Percentiles rank a stretch among this genome's conserved stretches.
Evolutionary conservation across 1,139 yeast species (phyloP).

Genomic region (Arxiozyma bovina): DNA sequence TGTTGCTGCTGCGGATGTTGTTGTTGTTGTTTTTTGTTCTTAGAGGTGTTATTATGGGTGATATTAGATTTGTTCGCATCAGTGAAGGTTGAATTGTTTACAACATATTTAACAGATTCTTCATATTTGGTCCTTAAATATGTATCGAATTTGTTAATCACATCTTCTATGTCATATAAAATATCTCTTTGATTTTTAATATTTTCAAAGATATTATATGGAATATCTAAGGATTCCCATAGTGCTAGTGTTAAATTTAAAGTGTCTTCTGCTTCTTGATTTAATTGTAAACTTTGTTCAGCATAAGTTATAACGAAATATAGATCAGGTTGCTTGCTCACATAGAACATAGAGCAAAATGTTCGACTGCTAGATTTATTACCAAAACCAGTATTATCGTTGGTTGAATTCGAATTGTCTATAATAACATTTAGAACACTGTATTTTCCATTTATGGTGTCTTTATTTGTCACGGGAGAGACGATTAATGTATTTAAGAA

Average conservation of each 20-base stretch:
- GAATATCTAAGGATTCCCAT: conserved; percentile 24
- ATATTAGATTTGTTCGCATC: conserved; percentile 5
- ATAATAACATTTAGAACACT: conserved; percentile 27
- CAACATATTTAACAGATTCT: conserved; percentile 18
- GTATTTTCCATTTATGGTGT: conserved; percentile 31
- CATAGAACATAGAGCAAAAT: conserved; percentile 28
- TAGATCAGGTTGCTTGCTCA: conserved; percentile 26
- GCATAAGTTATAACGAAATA: conserved; percentile 28
- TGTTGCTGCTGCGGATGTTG: no score
- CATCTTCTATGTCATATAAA: conserved; percentile 23
- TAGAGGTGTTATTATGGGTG: conserved; percentile 5
- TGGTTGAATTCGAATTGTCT: background rate
- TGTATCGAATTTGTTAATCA: conserved; percentile 27
- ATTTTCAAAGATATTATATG: conserved; percentile 24
- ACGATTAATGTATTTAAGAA: conserved; percentile 35
- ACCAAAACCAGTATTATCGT: background rate
- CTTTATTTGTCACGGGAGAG: conserved; percentile 24
- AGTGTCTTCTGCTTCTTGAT: conserved; percentile 30
- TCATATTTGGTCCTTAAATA: conserved; percentile 29
- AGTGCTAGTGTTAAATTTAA: conserved; percentile 24
- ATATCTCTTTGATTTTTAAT: conserved; percentile 23
- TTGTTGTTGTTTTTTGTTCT: conserved; percentile 10
- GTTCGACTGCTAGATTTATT: conserved; percentile 25
- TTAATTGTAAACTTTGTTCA: conserved; percentile 29
- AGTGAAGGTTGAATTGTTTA: background rate